Evolutionary conservation across 148 eudicot species (phyloP).

Genomic region (Cornus kousa): DNA sequence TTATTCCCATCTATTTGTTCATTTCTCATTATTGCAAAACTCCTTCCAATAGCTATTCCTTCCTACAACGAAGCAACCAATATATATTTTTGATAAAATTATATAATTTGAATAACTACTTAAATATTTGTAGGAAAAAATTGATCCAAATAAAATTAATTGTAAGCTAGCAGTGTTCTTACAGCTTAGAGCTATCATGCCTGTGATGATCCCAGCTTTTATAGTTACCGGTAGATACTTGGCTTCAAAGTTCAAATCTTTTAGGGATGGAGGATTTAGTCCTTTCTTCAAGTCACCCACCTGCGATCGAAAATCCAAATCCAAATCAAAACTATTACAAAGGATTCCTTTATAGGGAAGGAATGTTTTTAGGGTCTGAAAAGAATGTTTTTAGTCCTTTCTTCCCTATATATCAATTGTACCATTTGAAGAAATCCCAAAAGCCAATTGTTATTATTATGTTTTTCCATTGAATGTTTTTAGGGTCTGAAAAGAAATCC

Average conservation of each 20-base stretch:
- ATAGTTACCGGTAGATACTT: constrained; percentile 55
- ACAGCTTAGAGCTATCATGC: constrained; percentile 71
- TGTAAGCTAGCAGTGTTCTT: constrained; percentile 25
- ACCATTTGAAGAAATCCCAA: too few relatives aligned
- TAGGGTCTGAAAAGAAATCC: too few relatives aligned
- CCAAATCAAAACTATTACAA: neutral
- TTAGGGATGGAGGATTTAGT: constrained; percentile 60
- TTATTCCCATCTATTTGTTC: constrained; percentile 89
- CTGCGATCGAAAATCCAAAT: constrained; percentile 20
- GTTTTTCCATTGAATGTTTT: too few relatives aligned
- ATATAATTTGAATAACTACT: neutral
- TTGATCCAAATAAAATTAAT: too few relatives aligned
- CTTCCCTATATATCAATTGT: too few relatives aligned
- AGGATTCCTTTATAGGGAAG: too few relatives aligned
- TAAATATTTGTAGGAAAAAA: too few relatives aligned
- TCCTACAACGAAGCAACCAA: constrained; percentile 41
- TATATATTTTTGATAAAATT: neutral
- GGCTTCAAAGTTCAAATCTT: constrained; percentile 49
- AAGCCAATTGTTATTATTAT: too few relatives aligned
- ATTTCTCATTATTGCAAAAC: constrained; percentile 72
- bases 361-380: too few relatives aligned
- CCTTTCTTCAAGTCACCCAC: constrained; percentile 79
- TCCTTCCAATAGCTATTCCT: constrained; percentile 93
- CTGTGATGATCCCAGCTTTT: constrained; percentile 75
- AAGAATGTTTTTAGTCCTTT: too few relatives aligned